Conservation (phyloP, 495 filamentous ascomycete species). For the Xylaria bambusicola region DNA sequence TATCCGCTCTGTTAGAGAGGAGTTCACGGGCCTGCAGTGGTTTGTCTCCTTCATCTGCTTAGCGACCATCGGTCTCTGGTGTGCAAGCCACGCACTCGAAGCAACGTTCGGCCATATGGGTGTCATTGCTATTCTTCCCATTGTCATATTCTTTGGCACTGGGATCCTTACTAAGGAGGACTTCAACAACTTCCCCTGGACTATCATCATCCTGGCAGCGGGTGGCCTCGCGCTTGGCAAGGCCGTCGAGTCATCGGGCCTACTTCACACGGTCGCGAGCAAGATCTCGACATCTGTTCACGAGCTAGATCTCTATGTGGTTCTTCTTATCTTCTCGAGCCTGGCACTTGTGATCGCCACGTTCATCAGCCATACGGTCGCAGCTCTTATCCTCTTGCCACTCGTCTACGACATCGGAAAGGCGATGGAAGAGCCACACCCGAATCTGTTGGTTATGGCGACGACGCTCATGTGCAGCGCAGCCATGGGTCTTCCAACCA, state of each 20-base stretch:
- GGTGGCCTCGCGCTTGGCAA: constrained; percentile 92
- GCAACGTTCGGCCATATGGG: constrained; percentile 94
- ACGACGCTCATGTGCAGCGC: constrained; percentile 65
- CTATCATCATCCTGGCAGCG: constrained; percentile 97
- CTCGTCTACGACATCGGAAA: constrained; percentile 84
- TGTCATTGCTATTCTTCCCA: constrained; percentile 92
- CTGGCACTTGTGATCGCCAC: constrained; percentile 93
- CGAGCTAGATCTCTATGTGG: constrained; percentile 79
- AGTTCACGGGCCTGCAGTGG: constrained; percentile 86
- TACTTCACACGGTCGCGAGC: constrained; percentile 85
- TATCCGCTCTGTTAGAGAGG: constrained; percentile 83
- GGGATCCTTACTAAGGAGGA: constrained; percentile 98
- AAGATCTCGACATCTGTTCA: constrained; percentile 72
- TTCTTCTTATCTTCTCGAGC: constrained; percentile 81
- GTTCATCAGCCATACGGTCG: constrained; percentile 97
- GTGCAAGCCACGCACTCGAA: constrained; percentile 85
- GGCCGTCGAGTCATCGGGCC: constrained; percentile 87
- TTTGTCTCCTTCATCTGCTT: constrained; percentile 87
- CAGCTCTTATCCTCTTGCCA: constrained; percentile 91
- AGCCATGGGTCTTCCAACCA: constrained; percentile 89
- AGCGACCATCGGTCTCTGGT: constrained; percentile 90
- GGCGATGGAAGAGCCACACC: constrained; percentile 83
- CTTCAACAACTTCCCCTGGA: constrained; percentile 99
- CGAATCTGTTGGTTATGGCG: constrained; percentile 91
- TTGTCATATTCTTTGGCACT: constrained; percentile 94